These are phyloP conservation scores for Pseudisothecium myosuroides DNA, from an alignment of 225 moss, liverwort and hornwort genomes.

Conservation along the genomic window DNA sequence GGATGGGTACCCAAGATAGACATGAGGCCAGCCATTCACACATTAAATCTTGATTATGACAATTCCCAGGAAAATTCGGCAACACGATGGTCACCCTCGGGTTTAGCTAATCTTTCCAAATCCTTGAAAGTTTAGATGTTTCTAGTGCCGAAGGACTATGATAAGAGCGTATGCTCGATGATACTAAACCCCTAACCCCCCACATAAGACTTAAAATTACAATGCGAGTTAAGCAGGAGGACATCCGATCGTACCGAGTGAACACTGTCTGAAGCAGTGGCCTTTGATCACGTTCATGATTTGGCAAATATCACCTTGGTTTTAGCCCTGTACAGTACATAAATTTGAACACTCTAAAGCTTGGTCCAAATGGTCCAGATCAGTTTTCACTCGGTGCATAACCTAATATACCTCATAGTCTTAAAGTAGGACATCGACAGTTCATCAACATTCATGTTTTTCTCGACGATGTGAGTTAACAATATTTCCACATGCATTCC, in stretches of 20 bases:
- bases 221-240: background rate
- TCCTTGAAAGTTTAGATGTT: background rate
- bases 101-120: background rate
- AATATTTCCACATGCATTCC: background rate
- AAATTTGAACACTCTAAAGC: background rate
- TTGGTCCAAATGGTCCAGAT: background rate
- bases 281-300: background rate
- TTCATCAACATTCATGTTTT: background rate
- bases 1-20: background rate
- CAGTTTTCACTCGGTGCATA: background rate
- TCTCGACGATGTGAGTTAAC: background rate
- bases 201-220: background rate
- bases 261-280: background rate
- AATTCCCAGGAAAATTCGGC: background rate
- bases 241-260: background rate
- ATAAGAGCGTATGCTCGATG: background rate
- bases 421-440: background rate
- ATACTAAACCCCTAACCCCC: background rate
- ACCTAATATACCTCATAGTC: background rate
- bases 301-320: background rate
- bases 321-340: slow-evolving; percentile 7
- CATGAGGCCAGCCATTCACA: too few relatives aligned
- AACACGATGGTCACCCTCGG: background rate
- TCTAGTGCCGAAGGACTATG: background rate
- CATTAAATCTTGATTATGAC: too few relatives aligned